These are phyloP conservation scores for Ehretia macrophylla DNA, from an alignment of 257 asterid genomes.

Conservation along the genomic window DNA sequence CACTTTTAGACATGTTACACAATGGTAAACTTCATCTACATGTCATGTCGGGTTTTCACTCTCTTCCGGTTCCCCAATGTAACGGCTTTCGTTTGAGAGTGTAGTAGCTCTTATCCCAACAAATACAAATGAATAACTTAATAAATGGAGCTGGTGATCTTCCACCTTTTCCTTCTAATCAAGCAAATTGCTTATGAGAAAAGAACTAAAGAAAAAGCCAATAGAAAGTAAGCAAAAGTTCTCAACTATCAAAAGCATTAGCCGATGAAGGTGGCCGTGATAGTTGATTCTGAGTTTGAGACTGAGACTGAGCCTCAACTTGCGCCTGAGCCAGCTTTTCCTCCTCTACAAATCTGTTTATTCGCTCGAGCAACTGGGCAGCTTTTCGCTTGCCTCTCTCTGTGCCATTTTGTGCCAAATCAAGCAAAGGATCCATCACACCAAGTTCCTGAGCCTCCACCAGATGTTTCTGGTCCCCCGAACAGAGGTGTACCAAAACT, in stretches of 20 bases:
- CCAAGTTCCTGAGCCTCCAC: constrained; percentile 73
- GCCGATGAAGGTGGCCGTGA: constrained; percentile 32
- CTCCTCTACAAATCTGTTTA: constrained; percentile 65
- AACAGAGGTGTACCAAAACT: constrained; percentile 80
- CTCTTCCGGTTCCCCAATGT: constrained; percentile 14
- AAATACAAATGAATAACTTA: constrained; percentile 28
- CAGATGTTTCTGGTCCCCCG: constrained; percentile 67
- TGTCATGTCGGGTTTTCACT: constrained; percentile 23
- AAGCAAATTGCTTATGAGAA: constrained; percentile 24
- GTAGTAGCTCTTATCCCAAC: constrained; percentile 18
- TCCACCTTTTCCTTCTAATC: constrained; percentile 55
- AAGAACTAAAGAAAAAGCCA: constrained; percentile 12
- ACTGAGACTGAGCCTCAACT: constrained; percentile 37
- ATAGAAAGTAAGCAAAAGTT: constrained; percentile 13
- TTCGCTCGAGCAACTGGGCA: constrained; percentile 70
- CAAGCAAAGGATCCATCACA: constrained; percentile 55
- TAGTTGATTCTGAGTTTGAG: constrained; percentile 35
- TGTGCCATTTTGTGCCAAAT: constrained; percentile 73
- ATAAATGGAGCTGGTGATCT: constrained; percentile 57
- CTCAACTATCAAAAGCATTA: constrained; percentile 43
- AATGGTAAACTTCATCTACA: constrained; percentile 35
- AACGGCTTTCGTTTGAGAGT: constrained; percentile 10
- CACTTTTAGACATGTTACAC: constrained; percentile 28
- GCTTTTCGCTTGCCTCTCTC: constrained; percentile 95
- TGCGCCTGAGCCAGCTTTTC: constrained; percentile 55